Percentiles rank a stretch among this genome's conserved stretches.
phyloP scores from a whole-genome alignment of 192 early-diverging fungal genomes.

The Gigaspora rosea region DNA sequence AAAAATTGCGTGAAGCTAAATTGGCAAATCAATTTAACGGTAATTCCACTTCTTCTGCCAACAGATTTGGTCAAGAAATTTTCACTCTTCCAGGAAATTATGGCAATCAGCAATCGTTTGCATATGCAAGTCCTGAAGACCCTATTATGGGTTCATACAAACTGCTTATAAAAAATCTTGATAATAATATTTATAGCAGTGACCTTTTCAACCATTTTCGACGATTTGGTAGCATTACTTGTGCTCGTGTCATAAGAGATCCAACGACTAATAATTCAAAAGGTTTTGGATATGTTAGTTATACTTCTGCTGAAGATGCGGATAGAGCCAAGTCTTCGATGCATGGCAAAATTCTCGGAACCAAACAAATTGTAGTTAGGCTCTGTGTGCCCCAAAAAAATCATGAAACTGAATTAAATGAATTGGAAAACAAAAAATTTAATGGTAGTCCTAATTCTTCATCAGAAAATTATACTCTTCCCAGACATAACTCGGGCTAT shows the following conservation, averaged over 20 bases:
- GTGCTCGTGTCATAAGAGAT: conserved; percentile 86
- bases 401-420: conserved; percentile 47
- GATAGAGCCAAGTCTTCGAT: conserved; percentile 85
- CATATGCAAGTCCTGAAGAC: conserved; percentile 25
- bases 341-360: conserved; percentile 79
- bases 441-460: conserved; percentile 6
- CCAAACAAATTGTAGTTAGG: conserved; percentile 89
- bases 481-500: conserved; percentile 25
- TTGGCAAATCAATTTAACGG: conserved; percentile 4
- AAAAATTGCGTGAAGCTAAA: conserved; percentile 68
- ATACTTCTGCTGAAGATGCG: conserved; percentile 87
- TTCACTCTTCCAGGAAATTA: too few species aligned
- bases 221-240: conserved; percentile 84
- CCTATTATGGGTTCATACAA: conserved; percentile 59
- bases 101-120: background rate
- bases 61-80: too few species aligned
- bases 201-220: conserved; percentile 91
- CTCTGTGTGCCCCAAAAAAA: conserved; percentile 91
- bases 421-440: too few species aligned
- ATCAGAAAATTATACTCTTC: conserved; percentile 16
- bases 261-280: conserved; percentile 70
- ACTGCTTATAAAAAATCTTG: conserved; percentile 97
- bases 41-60: too few species aligned
- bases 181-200: conserved; percentile 87
- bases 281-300: conserved; percentile 95